phyloP scores from a whole-genome alignment of 306 rosid species.

The Neltuma alba region DNA sequence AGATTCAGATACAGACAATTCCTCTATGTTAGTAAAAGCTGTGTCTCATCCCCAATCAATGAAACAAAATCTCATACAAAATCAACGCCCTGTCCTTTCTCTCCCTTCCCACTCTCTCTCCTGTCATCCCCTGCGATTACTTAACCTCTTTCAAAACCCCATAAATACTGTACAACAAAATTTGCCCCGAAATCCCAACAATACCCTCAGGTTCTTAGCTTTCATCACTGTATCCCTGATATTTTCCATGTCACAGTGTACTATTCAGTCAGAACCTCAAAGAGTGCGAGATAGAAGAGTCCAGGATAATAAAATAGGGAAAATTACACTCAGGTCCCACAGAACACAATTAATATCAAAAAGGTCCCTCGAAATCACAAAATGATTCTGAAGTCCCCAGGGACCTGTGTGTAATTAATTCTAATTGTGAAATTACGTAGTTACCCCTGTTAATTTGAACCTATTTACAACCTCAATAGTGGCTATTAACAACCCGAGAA shows the following conservation, averaged over 20 bases:
- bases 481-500: too few relatives aligned
- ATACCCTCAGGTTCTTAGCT: conserved; percentile 36
- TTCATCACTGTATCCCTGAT: conserved; percentile 31
- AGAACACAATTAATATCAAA: too few relatives aligned
- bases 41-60: conserved; percentile 45
- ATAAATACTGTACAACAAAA: conserved; percentile 39
- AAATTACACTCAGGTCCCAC: too few relatives aligned
- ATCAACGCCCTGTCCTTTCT: conserved; percentile 45
- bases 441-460: too few relatives aligned
- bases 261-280: conserved; percentile 39
- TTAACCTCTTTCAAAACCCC: conserved; percentile 47
- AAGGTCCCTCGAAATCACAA: too few relatives aligned
- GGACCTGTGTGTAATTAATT: too few relatives aligned
- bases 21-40: conserved; percentile 42
- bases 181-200: conserved; percentile 36
- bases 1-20: conserved; percentile 37
- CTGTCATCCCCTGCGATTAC: conserved; percentile 45
- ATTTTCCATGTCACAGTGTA: conserved; percentile 39
- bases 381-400: too few relatives aligned
- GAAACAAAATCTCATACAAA: conserved; percentile 45
- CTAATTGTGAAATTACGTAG: too few relatives aligned
- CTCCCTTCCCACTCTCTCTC: conserved; percentile 18
- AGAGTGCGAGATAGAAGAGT: conserved; percentile 31
- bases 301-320: conserved; percentile 34
- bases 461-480: too few relatives aligned